A percentile compares a stretch with the other conserved stretches of the same genome.
phyloP scores from a whole-genome alignment of 352 stramenopile species.

The Thraustotheca clavata region DNA sequence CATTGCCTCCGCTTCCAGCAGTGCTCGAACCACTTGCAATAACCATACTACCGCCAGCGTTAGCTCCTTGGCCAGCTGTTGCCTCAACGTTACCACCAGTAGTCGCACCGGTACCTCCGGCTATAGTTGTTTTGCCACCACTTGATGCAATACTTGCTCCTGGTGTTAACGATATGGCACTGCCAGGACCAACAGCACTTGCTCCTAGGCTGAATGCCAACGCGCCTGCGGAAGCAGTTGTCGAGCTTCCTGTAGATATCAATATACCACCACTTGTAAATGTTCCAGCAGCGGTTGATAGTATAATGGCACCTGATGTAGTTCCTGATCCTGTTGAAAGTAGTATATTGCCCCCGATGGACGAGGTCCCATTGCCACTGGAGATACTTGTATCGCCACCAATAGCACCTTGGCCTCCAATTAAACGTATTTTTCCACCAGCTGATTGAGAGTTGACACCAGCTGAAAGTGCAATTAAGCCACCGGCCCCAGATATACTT shows the following conservation, averaged over 20 bases:
- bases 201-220: neutral
- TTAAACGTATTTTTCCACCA: constrained; percentile 31
- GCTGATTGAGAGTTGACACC: neutral
- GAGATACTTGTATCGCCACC: constrained; percentile 36
- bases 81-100: constrained; percentile 11
- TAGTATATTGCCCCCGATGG: constrained; percentile 9
- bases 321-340: neutral
- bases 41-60: constrained; percentile 3
- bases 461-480: constrained; percentile 38
- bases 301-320: neutral
- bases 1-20: constrained; percentile 40
- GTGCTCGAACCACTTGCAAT: constrained; percentile 5
- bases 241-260: constrained; percentile 5
- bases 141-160: constrained; percentile 37
- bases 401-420: constrained; percentile 32
- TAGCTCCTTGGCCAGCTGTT: constrained; percentile 5
- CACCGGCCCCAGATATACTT: constrained; percentile 33
- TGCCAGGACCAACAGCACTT: constrained; percentile 36
- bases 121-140: constrained; percentile 4
- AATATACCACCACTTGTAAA: constrained; percentile 1
- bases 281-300: constrained; percentile 5
- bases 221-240: neutral
- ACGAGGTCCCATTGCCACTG: constrained; percentile 11
- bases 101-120: neutral
- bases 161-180: constrained; percentile 38